Percentiles rank a stretch among this genome's conserved stretches.
Evolutionary conservation across 2,329 filamentous ascomycete species (phyloP).

Genomic region (Trichothecium roseum): DNA sequence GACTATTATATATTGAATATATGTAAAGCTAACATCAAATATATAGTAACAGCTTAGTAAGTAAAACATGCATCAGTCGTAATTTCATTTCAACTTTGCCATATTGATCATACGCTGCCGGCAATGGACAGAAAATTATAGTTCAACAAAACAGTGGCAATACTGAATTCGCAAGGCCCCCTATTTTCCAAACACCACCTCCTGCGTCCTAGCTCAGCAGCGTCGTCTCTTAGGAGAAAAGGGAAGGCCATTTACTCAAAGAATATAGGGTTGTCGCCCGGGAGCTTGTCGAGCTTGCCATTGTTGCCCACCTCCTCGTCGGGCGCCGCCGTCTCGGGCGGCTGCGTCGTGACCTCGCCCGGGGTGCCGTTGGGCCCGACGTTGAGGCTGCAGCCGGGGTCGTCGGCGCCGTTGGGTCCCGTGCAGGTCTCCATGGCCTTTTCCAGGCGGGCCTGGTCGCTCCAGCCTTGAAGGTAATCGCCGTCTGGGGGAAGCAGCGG

Average conservation of each 20-base stretch:
- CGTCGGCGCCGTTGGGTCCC: conserved; percentile 12
- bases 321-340: conserved; percentile 11
- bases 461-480: conserved; percentile 18
- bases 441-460: conserved; percentile 14
- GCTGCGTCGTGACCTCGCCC: conserved; percentile 9
- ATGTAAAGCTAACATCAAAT: no score
- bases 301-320: conserved; percentile 14
- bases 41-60: no score
- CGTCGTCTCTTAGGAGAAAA: conserved; percentile 50
- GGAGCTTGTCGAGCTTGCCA: conserved; percentile 12
- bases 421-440: conserved; percentile 16
- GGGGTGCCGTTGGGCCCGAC: conserved; percentile 13
- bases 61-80: no score
- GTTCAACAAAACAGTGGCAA: no score
- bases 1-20: no score
- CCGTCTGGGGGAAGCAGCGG: conserved; percentile 6
- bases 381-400: conserved; percentile 14
- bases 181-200: no score
- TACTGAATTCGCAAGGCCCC: no score
- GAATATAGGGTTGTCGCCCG: conserved; percentile 14
- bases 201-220: no score
- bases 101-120: no score
- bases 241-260: conserved; percentile 30
- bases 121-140: no score
- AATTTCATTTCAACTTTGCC: no score